Conservation (phyloP, 805 yeast genomes). For the Metschnikowia arizonensis region DNA sequence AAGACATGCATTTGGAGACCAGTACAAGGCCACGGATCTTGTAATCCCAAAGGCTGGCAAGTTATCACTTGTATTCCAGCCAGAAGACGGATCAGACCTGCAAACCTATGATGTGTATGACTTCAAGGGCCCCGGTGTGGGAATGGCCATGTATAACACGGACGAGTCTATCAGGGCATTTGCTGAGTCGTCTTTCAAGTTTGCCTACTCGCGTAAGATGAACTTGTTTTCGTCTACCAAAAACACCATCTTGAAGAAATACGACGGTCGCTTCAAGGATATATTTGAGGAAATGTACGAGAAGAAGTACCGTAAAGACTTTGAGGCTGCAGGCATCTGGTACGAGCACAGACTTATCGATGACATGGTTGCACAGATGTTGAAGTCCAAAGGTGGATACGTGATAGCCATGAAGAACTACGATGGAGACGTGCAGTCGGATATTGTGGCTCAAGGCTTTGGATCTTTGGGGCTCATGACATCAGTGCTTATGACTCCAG, state of each 20-base stretch:
- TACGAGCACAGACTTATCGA: conserved; percentile 81
- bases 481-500: conserved; percentile 76
- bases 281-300: conserved; percentile 69
- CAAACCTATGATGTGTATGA: conserved; percentile 53
- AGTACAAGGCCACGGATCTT: conserved; percentile 75
- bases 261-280: conserved; percentile 80
- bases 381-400: conserved; percentile 79
- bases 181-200: conserved; percentile 75
- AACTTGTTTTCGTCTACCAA: conserved; percentile 70
- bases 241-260: conserved; percentile 76
- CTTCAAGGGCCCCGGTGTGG: conserved; percentile 68
- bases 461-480: conserved; percentile 85
- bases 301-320: conserved; percentile 48
- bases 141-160: conserved; percentile 79
- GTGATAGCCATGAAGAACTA: conserved; percentile 78
- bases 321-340: conserved; percentile 59
- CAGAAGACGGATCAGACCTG: conserved; percentile 51
- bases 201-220: conserved; percentile 61
- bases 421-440: conserved; percentile 84
- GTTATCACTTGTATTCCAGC: conserved; percentile 62
- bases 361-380: conserved; percentile 88
- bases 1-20: conserved; percentile 84
- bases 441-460: conserved; percentile 83
- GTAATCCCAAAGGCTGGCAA: conserved; percentile 65
- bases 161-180: conserved; percentile 73